Conservation (phyloP, 176 grass and related monocot species). For the Oryza australiensis region DNA sequence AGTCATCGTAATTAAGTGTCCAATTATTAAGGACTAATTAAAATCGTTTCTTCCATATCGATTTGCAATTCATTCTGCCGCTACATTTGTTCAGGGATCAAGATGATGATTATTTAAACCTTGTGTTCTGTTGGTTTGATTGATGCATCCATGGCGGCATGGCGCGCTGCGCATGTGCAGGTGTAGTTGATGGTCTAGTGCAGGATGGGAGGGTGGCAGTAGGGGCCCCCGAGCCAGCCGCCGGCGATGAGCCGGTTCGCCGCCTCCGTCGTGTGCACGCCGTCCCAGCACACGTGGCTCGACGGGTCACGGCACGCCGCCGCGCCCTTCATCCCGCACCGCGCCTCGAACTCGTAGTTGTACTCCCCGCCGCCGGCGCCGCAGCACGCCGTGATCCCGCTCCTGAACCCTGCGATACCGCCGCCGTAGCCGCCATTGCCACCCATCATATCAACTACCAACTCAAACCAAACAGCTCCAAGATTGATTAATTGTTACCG, state of each 20-base stretch:
- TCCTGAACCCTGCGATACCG: neutral
- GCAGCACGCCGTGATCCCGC: constrained; percentile 25
- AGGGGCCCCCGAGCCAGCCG: constrained; percentile 38
- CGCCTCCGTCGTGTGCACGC: constrained; percentile 38
- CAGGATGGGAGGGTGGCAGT: constrained; percentile 22
- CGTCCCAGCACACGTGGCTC: constrained; percentile 36
- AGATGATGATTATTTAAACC: no score
- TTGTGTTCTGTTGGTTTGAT: no score
- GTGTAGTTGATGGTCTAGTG: neutral
- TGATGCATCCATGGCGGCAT: no score
- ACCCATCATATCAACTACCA: neutral
- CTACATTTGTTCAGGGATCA: no score
- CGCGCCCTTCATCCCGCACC: constrained; percentile 44
- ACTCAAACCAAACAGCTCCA: no score
- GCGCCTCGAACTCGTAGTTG: constrained; percentile 36
- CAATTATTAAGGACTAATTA: no score
- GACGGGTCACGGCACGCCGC: constrained; percentile 17
- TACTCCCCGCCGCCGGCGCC: constrained; percentile 15
- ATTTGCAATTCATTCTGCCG: no score
- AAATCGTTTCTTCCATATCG: no score
- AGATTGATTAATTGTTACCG: neutral
- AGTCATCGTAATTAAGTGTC: no score
- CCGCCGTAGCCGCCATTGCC: no score
- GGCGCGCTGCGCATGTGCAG: neutral
- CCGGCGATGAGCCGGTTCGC: constrained; percentile 21